Evolutionary conservation across 1,284 basidiomycete species (phyloP).

Genomic region (Austroboletus novae-zelandiae): DNA sequence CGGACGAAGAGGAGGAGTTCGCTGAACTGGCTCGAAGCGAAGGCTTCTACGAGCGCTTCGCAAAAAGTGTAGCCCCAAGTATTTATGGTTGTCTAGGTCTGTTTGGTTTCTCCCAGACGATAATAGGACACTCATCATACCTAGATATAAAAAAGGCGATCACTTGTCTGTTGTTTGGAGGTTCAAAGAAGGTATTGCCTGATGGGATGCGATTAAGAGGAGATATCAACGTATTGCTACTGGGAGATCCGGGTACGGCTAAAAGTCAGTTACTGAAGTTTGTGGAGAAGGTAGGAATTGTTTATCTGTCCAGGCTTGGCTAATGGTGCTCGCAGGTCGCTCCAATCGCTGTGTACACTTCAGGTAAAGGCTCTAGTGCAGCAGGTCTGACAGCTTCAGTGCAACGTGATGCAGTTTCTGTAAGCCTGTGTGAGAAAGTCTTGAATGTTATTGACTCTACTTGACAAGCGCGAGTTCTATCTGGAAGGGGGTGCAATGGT

Average conservation of each 20-base stretch:
- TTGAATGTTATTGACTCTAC: slow-evolving; percentile 1
- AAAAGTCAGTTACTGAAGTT: slow-evolving; percentile 98
- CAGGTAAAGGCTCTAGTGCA: slow-evolving; percentile 96
- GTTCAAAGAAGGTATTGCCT: slow-evolving; percentile 97
- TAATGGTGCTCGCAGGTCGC: slow-evolving; percentile 60
- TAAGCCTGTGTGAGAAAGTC: slow-evolving; percentile 39
- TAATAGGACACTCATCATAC: slow-evolving; percentile 6
- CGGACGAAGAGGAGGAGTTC: slow-evolving; percentile 98
- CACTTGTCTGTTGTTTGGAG: slow-evolving; percentile 92
- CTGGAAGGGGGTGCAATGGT: slow-evolving; percentile 99
- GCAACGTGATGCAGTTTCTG: slow-evolving; percentile 89
- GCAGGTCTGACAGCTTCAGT: slow-evolving; percentile 98
- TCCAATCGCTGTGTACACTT: slow-evolving; percentile 97
- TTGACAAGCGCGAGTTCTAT: slow-evolving; percentile 88
- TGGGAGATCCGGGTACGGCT: slow-evolving; percentile 98
- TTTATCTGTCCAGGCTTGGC: background rate
- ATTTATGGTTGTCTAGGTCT: slow-evolving; percentile 92
- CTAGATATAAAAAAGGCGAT: slow-evolving; percentile 98
- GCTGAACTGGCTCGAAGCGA: slow-evolving; percentile 86
- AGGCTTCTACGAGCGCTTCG: slow-evolving; percentile 92
- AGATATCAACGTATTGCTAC: slow-evolving; percentile 95
- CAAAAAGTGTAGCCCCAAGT: slow-evolving; percentile 93
- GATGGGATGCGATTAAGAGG: slow-evolving; percentile 97
- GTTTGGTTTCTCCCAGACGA: slow-evolving; percentile 17
- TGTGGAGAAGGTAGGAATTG: slow-evolving; percentile 81